Evolutionary conservation across 2,329 filamentous ascomycete species (phyloP), one percentile per base, ranked within the genome.

Genomic region (Talaromyces rugulosus): DNA sequence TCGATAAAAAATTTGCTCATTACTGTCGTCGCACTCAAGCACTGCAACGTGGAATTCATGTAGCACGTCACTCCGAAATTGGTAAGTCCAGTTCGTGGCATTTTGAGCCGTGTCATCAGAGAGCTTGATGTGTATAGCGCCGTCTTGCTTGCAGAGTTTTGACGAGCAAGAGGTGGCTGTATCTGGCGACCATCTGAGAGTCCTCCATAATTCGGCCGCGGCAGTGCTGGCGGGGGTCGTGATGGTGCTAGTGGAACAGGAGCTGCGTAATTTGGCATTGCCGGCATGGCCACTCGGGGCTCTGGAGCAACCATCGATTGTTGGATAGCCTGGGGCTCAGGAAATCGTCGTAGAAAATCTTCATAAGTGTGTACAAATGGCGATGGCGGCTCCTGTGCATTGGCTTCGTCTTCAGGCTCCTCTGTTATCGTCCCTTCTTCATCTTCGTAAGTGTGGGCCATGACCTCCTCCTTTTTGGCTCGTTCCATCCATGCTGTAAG

Each of bases 11-110:
- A 86, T 76, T 71, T 85, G 71, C 83, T 85, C 50, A 89, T 75
- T 18, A 82, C 79, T 8, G 82, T 78, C 0, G 92, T 94, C 1
- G 88, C 89, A 62, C 90, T 89, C 18, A 97, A 79, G 63, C 89
- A 90, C 75, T 98, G 94, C 30, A 98, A 81, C 0, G 89, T 88
- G n/a, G 91, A 89, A 75, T 96, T 97, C 81, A 95, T 92, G 72
- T 96, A 97, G 73, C 94, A 97, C 66, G 90, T 93, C 54, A 89
- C 88, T 1, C 87, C 86, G 47, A 92, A 90, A 68, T 97, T 97
- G 62, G 87, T 79, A 12, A 97, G 82, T 0, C 94, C 93, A 11
- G 91, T 89, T 40, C 81, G 80, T n/a, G 87, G 83, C 68, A 86
- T 80, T 74, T 78, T 78, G 31, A 80, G 76, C 14, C 77, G 73